Evolutionary conservation across 192 early-diverging fungal genomes (phyloP).

Genomic region (Entomortierella lignicola): DNA sequence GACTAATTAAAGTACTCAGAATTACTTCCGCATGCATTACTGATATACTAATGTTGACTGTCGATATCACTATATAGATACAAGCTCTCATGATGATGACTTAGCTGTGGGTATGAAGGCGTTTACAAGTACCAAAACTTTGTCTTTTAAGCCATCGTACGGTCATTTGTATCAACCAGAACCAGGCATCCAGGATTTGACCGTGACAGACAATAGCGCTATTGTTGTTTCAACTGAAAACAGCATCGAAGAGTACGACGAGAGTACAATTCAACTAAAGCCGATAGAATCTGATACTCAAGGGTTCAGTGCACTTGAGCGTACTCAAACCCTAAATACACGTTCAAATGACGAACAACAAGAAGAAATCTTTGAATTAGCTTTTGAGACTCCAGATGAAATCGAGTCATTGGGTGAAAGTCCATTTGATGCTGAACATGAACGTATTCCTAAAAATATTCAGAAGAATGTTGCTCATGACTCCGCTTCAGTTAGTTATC

Average conservation of each 20-base stretch:
- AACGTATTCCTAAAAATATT: background rate
- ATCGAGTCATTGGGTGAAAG: background rate
- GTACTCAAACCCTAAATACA: background rate
- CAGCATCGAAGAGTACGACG: background rate
- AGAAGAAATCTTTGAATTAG: background rate
- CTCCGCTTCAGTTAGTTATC: background rate
- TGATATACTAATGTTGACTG: too few relatives aligned
- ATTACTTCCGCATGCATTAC: background rate
- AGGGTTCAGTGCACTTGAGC: background rate
- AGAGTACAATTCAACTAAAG: background rate
- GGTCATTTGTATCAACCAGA: constrained; percentile 31
- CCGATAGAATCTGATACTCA: background rate
- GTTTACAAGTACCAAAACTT: constrained; percentile 16
- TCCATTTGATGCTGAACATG: too few relatives aligned
- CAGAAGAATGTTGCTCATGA: background rate
- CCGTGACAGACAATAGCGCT: constrained; percentile 9
- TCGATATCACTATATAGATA: constrained; percentile 14
- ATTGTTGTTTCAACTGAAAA: background rate
- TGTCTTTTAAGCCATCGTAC: constrained; percentile 3
- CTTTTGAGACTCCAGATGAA: background rate
- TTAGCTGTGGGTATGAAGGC: constrained; percentile 27
- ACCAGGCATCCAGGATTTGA: constrained; percentile 19
- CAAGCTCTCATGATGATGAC: background rate
- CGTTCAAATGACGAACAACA: background rate
- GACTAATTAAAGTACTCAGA: background rate